Evolutionary conservation across 2,329 filamentous ascomycete species (phyloP).

Genomic region (Alternaria postmessia): DNA sequence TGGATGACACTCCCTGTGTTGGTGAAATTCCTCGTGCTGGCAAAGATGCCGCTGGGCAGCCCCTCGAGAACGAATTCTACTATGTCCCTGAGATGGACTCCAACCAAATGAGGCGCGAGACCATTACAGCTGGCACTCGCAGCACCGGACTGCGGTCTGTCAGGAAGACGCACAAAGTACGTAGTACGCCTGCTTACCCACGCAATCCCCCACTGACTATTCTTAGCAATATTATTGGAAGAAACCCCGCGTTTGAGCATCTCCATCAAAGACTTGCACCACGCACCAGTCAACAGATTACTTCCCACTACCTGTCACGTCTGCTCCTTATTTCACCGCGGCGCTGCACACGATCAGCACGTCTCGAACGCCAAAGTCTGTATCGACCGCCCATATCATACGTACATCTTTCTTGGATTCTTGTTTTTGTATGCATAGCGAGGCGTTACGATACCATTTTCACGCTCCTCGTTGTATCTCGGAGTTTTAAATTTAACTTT

Average conservation of each 20-base stretch:
- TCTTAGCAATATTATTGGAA: slow-evolving; percentile 76
- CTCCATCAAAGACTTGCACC: neutral
- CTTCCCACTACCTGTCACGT: neutral
- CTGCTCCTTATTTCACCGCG: neutral
- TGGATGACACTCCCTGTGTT: slow-evolving; percentile 79
- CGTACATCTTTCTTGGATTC: neutral
- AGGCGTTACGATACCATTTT: slow-evolving; percentile 50
- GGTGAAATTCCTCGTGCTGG: slow-evolving; percentile 89
- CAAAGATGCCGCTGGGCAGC: slow-evolving; percentile 94
- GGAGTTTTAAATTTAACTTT: slow-evolving; percentile 16
- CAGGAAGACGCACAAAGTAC: slow-evolving; percentile 96
- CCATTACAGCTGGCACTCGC: slow-evolving; percentile 83
- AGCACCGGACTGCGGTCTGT: slow-evolving; percentile 91
- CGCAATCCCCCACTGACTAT: slow-evolving; percentile 15
- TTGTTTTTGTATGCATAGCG: slow-evolving; percentile 45
- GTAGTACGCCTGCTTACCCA: neutral
- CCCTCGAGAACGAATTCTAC: slow-evolving; percentile 95
- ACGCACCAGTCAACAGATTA: neutral
- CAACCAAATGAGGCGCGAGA: slow-evolving; percentile 78
- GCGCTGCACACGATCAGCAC: neutral
- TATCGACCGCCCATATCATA: neutral
- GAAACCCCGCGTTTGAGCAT: slow-evolving; percentile 58
- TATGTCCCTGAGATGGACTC: slow-evolving; percentile 88
- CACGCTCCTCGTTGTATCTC: slow-evolving; percentile 16
- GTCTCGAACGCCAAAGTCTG: neutral